Base-by-base conservation (phyloP, 2,329 filamentous ascomycete species). In the Aureobasidium lini region DNA sequence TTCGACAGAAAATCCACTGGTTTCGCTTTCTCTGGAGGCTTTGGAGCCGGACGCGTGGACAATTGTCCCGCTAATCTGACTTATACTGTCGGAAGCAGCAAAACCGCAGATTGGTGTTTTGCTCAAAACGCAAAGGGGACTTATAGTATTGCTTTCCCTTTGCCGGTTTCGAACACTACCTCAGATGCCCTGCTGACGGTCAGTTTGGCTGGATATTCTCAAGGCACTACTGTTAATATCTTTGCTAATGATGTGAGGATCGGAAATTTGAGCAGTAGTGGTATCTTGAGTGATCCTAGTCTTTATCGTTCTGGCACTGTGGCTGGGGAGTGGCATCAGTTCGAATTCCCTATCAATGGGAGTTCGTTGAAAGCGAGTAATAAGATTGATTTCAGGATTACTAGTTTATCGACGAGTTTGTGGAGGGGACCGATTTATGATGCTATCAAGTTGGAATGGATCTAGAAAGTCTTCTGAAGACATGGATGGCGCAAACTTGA, bases 281-380 rank as follows among this genome's bases (percentile, higher is more conserved):
- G 63, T 31, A 60, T 80, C 32, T 58, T 71, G 31, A 78, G 67
- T 39, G 78, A 79, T 62, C 77, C 77, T 4, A 73, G 72, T 18
- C 69, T 79, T 37, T 80, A 80, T 66, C 71, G 78, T n/a, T 76
- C 73, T 9, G 76, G 72, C 18, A 80, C 76, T 6, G 66, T 68
- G 28, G 76, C 74, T 5, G 77, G 78, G 1, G 77, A 80, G 67
- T 79, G 77, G 77, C 69, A 75, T 57, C 69, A 76, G 18, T 72
- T 77, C 28, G 75, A 80, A 66, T 77, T 74, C 56, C 60, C 62
- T 0, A 65, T 77, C 11, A 60, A 59, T 2, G 65, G 65, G 29
- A 69, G 64, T 9, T 56, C 56, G 37, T 60, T 77, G 59, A 69
- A 64, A 57, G 50, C n/a, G 32, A 23, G 60, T 53, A 77, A 76